phyloP scores from a whole-genome alignment of 148 eudicot species.

The Amaranthus palmeri region DNA sequence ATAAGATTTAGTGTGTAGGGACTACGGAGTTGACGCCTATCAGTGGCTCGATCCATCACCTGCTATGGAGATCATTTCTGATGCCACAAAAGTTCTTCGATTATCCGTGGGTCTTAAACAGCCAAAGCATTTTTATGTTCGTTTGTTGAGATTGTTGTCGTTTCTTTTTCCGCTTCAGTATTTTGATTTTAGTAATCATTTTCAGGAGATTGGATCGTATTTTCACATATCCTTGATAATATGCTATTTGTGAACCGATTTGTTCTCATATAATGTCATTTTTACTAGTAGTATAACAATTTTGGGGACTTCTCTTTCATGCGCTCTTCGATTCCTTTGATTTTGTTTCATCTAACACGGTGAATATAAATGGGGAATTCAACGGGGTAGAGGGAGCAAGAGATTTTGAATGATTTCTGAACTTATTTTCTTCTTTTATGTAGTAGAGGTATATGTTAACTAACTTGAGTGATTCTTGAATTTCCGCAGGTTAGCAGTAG shows the following conservation, averaged over 20 bases:
- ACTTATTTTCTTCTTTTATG: not conserved
- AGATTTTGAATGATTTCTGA: not conserved
- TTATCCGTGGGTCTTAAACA: too few relatives aligned
- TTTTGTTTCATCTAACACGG: too few relatives aligned
- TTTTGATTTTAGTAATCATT: too few relatives aligned
- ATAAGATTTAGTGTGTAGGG: not conserved
- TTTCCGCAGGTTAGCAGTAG: slow-evolving; percentile 62
- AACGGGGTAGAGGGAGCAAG: too few relatives aligned
- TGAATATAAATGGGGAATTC: too few relatives aligned
- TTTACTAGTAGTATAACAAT: too few relatives aligned
- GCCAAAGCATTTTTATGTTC: not conserved
- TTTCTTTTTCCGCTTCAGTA: not conserved
- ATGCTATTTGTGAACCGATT: too few relatives aligned
- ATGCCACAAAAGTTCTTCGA: not conserved
- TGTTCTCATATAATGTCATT: too few relatives aligned
- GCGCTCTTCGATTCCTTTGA: too few relatives aligned
- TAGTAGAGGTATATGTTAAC: not conserved
- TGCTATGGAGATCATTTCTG: not conserved
- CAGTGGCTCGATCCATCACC: not conserved
- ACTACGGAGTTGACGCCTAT: not conserved
- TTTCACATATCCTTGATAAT: too few relatives aligned
- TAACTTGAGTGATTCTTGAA: not conserved
- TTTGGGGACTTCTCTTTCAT: too few relatives aligned
- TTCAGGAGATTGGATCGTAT: too few relatives aligned
- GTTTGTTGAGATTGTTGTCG: not conserved